These are phyloP conservation scores for Microthyrium microscopicum DNA, from an alignment of 2,329 filamentous ascomycete species.

Conservation along the genomic window DNA sequence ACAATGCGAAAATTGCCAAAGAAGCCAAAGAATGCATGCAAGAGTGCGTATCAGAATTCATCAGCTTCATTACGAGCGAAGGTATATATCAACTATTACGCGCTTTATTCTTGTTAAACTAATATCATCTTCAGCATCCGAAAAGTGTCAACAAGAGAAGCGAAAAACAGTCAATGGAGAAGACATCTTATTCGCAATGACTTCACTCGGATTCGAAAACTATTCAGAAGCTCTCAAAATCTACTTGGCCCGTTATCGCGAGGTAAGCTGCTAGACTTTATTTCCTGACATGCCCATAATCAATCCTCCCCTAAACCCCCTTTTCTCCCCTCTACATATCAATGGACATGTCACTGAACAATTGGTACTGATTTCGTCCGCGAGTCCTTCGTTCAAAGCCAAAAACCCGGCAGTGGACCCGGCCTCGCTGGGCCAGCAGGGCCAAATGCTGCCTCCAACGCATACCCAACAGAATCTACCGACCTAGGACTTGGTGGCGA, in stretches of 20 bases:
- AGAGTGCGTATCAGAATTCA: constrained; percentile 98
- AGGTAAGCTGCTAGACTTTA: constrained; percentile 49
- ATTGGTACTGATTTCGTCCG: constrained; percentile 34
- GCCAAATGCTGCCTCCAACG: too few relatives aligned
- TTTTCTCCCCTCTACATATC: constrained; percentile 14
- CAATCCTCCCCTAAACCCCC: too few relatives aligned
- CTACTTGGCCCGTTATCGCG: constrained; percentile 91
- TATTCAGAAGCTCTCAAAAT: constrained; percentile 97
- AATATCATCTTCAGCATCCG: constrained; percentile 62
- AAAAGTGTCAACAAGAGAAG: constrained; percentile 99
- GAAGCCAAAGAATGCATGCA: constrained; percentile 99
- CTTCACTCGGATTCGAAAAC: constrained; percentile 95
- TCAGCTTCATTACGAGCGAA: constrained; percentile 98
- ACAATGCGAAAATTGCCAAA: constrained; percentile 98
- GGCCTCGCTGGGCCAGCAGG: constrained; percentile 16
- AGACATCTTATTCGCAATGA: constrained; percentile 98
- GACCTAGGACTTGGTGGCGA: not conserved
- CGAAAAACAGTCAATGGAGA: constrained; percentile 98
- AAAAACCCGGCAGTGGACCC: constrained; percentile 30
- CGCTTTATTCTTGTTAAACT: not conserved
- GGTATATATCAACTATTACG: constrained; percentile 39
- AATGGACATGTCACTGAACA: constrained; percentile 29
- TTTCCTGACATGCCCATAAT: constrained; percentile 12
- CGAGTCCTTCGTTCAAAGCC: constrained; percentile 65
- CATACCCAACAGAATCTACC: too few relatives aligned